These are phyloP conservation scores for Torulaspora globosa DNA, from an alignment of 1,139 yeast species.

Conservation along the genomic window DNA sequence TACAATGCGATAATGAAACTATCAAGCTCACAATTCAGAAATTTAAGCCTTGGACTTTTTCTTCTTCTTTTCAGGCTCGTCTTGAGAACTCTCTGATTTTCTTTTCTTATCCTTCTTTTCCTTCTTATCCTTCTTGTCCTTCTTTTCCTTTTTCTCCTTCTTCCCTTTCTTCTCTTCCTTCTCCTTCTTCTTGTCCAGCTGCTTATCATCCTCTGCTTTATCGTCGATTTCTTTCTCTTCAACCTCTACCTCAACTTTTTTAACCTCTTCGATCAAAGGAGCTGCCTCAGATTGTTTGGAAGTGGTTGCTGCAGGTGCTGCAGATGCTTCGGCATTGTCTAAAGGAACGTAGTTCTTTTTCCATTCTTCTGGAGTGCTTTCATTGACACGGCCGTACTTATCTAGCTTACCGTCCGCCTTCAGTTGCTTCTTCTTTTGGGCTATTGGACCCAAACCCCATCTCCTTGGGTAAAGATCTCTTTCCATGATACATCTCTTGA, in stretches of 20 bases:
- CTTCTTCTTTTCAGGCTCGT: constrained; percentile 52
- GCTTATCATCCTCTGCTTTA: constrained; percentile 23
- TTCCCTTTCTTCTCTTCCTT: constrained; percentile 54
- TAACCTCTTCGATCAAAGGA: constrained; percentile 37
- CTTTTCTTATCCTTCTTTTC: constrained; percentile 58
- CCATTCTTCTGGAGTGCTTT: constrained; percentile 92
- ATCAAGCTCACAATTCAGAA: neutral
- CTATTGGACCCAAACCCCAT: constrained; percentile 99
- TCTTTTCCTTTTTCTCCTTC: constrained; percentile 56
- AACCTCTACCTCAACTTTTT: constrained; percentile 39
- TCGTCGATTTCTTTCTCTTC: constrained; percentile 38
- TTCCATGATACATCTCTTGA: constrained; percentile 99
- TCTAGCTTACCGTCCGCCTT: constrained; percentile 97
- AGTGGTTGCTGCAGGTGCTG: constrained; percentile 31
- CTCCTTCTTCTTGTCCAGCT: constrained; percentile 43
- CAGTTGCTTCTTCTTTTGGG: constrained; percentile 96
- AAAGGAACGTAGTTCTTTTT: constrained; percentile 80
- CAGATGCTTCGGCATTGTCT: constrained; percentile 51
- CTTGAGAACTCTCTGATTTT: constrained; percentile 60
- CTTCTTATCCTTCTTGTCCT: constrained; percentile 65
- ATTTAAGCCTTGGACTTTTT: constrained; percentile 49
- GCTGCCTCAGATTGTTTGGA: constrained; percentile 33
- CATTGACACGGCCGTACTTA: constrained; percentile 89
- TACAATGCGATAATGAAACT: constrained; percentile 9
- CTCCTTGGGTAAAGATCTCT: constrained; percentile 98